Evolutionary conservation across 805 yeast species (phyloP), one percentile per base, ranked within the genome.

Genomic region (Yarrowia sp.): DNA sequence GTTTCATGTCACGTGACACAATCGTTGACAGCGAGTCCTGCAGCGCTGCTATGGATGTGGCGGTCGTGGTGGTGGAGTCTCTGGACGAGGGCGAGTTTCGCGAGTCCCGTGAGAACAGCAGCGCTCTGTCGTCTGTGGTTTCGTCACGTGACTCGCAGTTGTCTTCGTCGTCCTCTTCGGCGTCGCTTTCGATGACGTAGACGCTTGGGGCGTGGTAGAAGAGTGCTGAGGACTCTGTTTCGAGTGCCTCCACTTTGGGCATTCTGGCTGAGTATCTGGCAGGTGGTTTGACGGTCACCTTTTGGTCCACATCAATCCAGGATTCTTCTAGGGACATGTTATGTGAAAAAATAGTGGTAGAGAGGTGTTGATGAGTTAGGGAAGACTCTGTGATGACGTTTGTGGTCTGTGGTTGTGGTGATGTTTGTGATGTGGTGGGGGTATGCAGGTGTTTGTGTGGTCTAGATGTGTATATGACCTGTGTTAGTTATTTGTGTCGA

Each of bases 221-320:
- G 35, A 59, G 52, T 1, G 65, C 65, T 2, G 65, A 59, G 32
- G 52, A 40, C 22, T 59, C 65, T 7, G 65, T 59, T 12, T 59
- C 65, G 1, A 59, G 52, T 5, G 65, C 41, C 14, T 59, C 52
- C 9, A 59, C 52, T 16, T 59, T 43, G 50, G 65, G 65, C 50
- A 59, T 35, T 16, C 65, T 32, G 35, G 65, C 52, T 5, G 45
- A 16, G 35, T 59, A 59, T 1, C 65, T 41, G 14, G 65, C 12
- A 1, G 50, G 52, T 1, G 50, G 50, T 32, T 59, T 59, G 50
- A 59, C 35, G 16, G 65, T 59, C 14, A 45, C 52, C 35, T 59
- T 59, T 19, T 59, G 65, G 65, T 59, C 52, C 65, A 59, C 65
- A 43, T 59, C 65, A 40, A 59, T 59, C 65, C 65, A 59, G 16